These are phyloP conservation scores for Bremia lactucae DNA, from an alignment of 352 stramenopile species.

Conservation along the genomic window DNA sequence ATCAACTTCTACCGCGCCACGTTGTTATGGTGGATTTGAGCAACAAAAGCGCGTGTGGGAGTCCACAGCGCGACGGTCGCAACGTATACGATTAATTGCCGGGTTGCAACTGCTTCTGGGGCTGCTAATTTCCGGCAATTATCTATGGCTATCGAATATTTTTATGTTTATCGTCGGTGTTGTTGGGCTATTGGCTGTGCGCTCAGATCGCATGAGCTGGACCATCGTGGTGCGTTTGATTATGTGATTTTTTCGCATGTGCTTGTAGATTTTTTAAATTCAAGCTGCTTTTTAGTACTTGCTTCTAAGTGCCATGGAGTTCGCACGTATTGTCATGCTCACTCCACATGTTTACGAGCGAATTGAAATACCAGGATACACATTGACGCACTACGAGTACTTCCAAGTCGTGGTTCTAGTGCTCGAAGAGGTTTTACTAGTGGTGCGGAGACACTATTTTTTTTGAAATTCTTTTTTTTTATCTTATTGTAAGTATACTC, in stretches of 20 bases:
- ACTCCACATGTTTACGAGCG: conserved; percentile 51
- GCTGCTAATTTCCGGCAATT: conserved; percentile 51
- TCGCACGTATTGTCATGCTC: conserved; percentile 56
- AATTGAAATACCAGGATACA: conserved; percentile 39
- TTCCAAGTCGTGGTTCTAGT: conserved; percentile 60
- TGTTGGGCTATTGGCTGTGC: conserved; percentile 56
- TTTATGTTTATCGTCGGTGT: conserved; percentile 61
- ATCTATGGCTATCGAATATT: conserved; percentile 65
- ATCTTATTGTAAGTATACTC: not conserved
- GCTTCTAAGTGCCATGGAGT: conserved; percentile 59
- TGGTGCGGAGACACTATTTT: conserved; percentile 29
- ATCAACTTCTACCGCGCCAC: conserved; percentile 27
- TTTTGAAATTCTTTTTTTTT: not conserved
- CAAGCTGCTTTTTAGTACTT: conserved; percentile 32
- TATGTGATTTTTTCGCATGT: conserved; percentile 12
- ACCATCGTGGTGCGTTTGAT: conserved; percentile 56
- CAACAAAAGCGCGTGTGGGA: conserved; percentile 71
- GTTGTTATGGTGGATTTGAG: conserved; percentile 61
- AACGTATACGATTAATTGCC: conserved; percentile 57
- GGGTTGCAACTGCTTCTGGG: conserved; percentile 46
- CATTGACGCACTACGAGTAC: conserved; percentile 58
- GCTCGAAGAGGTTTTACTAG: conserved; percentile 52
- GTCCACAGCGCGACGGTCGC: conserved; percentile 44
- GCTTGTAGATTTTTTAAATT: conserved; percentile 4
- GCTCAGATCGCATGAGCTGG: conserved; percentile 70